phyloP scores from a whole-genome alignment of 1,284 basidiomycete species.

The Malassezia yamatoensis region DNA sequence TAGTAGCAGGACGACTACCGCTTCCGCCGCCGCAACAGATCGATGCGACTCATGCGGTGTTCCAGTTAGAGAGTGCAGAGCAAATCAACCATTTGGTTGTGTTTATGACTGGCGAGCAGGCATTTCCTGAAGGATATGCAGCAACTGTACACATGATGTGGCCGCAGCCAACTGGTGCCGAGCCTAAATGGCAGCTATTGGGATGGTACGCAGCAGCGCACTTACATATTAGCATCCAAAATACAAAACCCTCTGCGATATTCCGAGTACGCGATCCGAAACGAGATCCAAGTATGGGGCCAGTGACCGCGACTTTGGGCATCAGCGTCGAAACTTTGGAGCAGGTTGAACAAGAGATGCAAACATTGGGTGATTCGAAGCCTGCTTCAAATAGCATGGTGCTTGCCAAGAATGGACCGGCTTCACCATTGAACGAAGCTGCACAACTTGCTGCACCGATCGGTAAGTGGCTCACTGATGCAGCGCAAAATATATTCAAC shows the following conservation, averaged over 20 bases:
- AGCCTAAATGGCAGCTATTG: constrained; percentile 30
- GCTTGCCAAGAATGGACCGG: constrained; percentile 6
- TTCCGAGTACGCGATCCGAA: constrained; percentile 25
- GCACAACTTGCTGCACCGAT: constrained; percentile 31
- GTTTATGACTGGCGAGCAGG: constrained; percentile 40
- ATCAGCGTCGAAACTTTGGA: constrained; percentile 38
- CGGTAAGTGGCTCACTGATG: constrained; percentile 24
- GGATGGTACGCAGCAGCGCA: constrained; percentile 23
- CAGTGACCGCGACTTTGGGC: constrained; percentile 31
- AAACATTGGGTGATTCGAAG: not conserved
- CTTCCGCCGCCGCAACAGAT: constrained; percentile 35
- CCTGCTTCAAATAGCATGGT: not conserved
- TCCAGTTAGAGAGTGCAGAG: constrained; percentile 30
- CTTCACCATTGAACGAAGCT: constrained; percentile 32
- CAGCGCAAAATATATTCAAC: constrained; percentile 37
- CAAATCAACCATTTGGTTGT: constrained; percentile 39
- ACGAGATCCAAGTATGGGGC: not conserved
- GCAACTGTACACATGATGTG: constrained; percentile 44
- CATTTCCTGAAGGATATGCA: constrained; percentile 38
- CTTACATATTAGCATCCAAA: constrained; percentile 23
- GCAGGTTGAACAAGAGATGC: constrained; percentile 33
- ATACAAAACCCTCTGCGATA: constrained; percentile 44
- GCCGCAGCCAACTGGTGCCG: constrained; percentile 15
- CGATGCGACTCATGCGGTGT: constrained; percentile 43
- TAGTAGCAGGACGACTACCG: constrained; percentile 41